phyloP scores from a whole-genome alignment of 495 filamentous ascomycete genomes.

The Podospora pseudopauciseta region DNA sequence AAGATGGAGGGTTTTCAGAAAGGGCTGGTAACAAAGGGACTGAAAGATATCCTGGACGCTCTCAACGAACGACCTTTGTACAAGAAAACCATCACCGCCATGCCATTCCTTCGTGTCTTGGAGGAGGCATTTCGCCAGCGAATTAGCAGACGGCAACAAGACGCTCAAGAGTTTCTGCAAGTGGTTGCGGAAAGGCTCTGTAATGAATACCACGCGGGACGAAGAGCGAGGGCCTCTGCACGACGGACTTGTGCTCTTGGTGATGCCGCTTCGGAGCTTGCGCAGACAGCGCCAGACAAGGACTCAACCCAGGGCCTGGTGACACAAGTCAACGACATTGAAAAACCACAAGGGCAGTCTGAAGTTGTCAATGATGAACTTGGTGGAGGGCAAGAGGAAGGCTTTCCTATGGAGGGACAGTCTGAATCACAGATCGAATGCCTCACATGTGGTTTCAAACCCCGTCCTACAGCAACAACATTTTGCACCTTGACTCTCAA shows the following conservation, averaged over 20 bases:
- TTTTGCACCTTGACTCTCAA: constrained; percentile 93
- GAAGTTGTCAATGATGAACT: not conserved
- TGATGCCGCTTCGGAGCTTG: not conserved
- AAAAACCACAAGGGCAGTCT: not conserved
- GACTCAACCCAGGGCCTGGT: not conserved
- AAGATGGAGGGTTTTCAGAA: constrained; percentile 71
- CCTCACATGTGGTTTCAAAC: constrained; percentile 80
- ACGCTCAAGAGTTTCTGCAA: constrained; percentile 98
- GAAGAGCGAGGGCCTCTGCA: constrained; percentile 57
- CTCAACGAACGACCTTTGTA: constrained; percentile 93
- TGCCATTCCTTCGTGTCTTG: constrained; percentile 69
- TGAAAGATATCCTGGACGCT: constrained; percentile 90
- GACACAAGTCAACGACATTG: not conserved
- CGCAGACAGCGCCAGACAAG: not conserved
- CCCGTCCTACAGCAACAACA: constrained; percentile 72
- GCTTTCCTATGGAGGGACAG: constrained; percentile 82
- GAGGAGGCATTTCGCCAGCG: constrained; percentile 83
- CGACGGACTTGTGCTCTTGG: constrained; percentile 18
- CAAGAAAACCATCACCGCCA: constrained; percentile 88
- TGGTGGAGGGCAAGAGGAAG: constrained; percentile 51
- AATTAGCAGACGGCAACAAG: constrained; percentile 92
- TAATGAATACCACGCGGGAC: constrained; percentile 88
- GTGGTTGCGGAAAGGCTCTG: constrained; percentile 86
- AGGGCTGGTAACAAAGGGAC: constrained; percentile 76
- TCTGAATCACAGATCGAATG: constrained; percentile 93